Base-by-base conservation (phyloP, 2,329 filamentous ascomycete species). In the Aspergillus pseudoviridinutans region DNA sequence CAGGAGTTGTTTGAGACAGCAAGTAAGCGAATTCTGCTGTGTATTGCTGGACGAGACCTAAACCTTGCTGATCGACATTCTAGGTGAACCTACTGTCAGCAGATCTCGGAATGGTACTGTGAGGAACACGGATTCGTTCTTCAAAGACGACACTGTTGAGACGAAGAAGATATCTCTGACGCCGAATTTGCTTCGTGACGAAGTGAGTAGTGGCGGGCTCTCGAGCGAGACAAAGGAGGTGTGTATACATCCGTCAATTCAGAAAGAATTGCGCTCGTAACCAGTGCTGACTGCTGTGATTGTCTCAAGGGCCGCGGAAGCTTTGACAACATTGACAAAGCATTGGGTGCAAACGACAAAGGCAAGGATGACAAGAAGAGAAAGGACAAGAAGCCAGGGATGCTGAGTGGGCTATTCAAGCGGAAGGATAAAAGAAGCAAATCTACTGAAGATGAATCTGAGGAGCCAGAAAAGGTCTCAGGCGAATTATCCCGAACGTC, bases 101-200 rank as follows among this genome's bases (percentile, higher is more conserved):
- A 73, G 88, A 70, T 92, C 91, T 38, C 86, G 88, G 62, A 95
- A 96, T 66, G 92, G 92, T 46, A 93, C 90, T 24, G 84, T 96
- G 49, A 85, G 93, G 62, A 95, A 95, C 71, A 93, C 91, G 4
- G 93, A 97, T 75, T 96, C 93, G 1, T 97, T 97, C 80, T 97
- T 97, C 81, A 96, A 92, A 74, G 94, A 97, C 69, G 93, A 99
- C 69, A 91, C 86, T 32, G 89, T 91, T 41, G 94, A 97, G 74
- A 97, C 94, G 2, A 92, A 95, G 75, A 97, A 97, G 78, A 97
- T 99, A 64, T 96, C 92, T 0, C 83, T 99, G 49, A 99, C 94
- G 3, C 94, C 94, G 1, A 96, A 96, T 65, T 78, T 99, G 54
- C 79, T 97, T 44, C 87, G 93, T 46, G 93, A 97, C 64, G 92